phyloP scores from a whole-genome alignment of 1,284 basidiomycete species.

The Vanrija pseudolonga region DNA sequence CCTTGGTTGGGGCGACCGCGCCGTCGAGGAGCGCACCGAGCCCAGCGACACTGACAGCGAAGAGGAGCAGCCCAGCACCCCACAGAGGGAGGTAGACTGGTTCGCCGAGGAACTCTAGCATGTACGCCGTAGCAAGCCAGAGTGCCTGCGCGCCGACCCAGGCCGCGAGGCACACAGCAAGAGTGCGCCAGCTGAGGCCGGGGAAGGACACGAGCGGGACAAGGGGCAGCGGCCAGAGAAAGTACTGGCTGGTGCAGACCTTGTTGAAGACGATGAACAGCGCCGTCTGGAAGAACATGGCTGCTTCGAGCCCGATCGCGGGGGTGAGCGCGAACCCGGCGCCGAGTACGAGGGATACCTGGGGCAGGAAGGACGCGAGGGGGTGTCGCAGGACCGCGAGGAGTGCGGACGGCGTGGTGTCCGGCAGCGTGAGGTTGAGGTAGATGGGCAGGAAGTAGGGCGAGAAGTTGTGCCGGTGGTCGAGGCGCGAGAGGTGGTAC shows the following conservation, averaged over 20 bases:
- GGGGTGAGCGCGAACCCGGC: slow-evolving; percentile 47
- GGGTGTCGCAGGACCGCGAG: slow-evolving; percentile 32
- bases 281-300: slow-evolving; percentile 79
- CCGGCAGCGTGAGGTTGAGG: slow-evolving; percentile 50
- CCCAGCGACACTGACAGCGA: slow-evolving; percentile 72
- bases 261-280: slow-evolving; percentile 94
- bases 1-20: not conserved
- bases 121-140: slow-evolving; percentile 82
- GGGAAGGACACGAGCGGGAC: slow-evolving; percentile 75
- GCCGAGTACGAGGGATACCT: slow-evolving; percentile 39
- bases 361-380: slow-evolving; percentile 51
- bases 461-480: slow-evolving; percentile 97
- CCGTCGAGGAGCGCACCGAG: slow-evolving; percentile 59
- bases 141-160: slow-evolving; percentile 73
- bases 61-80: slow-evolving; percentile 69
- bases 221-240: slow-evolving; percentile 93
- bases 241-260: slow-evolving; percentile 93
- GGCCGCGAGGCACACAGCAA: slow-evolving; percentile 53
- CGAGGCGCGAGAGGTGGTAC: slow-evolving; percentile 84
- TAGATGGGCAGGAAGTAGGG: slow-evolving; percentile 96
- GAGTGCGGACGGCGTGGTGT: slow-evolving; percentile 46
- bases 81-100: slow-evolving; percentile 71
- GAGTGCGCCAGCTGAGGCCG: slow-evolving; percentile 53
- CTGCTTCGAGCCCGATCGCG: slow-evolving; percentile 60
- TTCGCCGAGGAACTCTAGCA: slow-evolving; percentile 78